Percentiles rank a stretch among this genome's conserved stretches.
Conservation (phyloP, 139 green algal species). For the Chlamydomonas applanata region DNA sequence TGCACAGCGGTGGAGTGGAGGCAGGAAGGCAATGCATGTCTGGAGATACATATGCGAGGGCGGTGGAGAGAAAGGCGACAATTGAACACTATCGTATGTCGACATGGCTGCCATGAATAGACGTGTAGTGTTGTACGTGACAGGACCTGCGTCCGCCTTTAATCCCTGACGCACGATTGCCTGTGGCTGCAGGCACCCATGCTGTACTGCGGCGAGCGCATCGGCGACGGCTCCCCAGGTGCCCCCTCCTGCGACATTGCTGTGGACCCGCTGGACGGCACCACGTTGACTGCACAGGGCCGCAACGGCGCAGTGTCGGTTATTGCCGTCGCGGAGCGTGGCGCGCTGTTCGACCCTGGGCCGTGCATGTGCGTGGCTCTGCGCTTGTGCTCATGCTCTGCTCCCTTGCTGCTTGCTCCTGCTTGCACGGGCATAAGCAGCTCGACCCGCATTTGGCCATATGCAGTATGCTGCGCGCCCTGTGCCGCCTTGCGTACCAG, state of each 20-base stretch:
- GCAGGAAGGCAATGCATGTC: too few species aligned
- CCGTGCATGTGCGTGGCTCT: slow-evolving; percentile 72
- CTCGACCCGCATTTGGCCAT: too few species aligned
- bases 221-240: slow-evolving; percentile 40
- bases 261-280: slow-evolving; percentile 83
- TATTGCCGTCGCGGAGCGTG: slow-evolving; percentile 75
- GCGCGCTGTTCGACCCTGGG: slow-evolving; percentile 74
- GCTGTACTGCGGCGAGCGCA: slow-evolving; percentile 72
- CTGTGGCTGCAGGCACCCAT: slow-evolving; percentile 59
- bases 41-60: too few species aligned
- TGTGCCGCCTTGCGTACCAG: too few species aligned
- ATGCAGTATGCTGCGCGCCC: too few species aligned
- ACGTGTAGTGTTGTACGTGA: not conserved
- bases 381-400: not conserved
- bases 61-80: too few species aligned
- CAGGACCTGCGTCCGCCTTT: not conserved
- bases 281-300: slow-evolving; percentile 61
- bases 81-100: too few species aligned
- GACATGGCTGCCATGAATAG: too few species aligned
- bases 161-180: too few species aligned
- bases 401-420: too few species aligned
- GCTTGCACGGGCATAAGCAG: not conserved
- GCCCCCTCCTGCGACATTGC: slow-evolving; percentile 72
- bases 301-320: slow-evolving; percentile 49
- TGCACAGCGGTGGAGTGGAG: too few species aligned